Evolutionary conservation across 2,329 filamentous ascomycete genomes (phyloP).

Genomic region (Dactylella cylindrospora): DNA sequence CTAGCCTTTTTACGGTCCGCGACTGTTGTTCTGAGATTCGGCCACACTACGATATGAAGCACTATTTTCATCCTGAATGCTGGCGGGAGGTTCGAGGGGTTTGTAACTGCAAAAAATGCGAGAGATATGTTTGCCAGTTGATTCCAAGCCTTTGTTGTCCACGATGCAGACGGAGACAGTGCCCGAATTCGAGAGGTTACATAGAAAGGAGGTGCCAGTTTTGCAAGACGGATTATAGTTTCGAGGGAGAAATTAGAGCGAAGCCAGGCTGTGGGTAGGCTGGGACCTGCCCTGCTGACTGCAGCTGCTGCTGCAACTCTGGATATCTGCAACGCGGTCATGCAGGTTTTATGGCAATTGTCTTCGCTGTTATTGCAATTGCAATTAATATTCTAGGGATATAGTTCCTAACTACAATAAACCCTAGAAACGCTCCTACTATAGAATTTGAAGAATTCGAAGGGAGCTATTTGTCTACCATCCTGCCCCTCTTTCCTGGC

Average conservation of each 20-base stretch:
- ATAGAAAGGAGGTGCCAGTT: conserved; percentile 9
- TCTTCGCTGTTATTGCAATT: conserved; percentile 10
- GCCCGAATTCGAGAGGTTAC: conserved; percentile 9
- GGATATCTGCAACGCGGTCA: not conserved
- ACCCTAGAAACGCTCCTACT: too few relatives aligned
- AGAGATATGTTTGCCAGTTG: conserved; percentile 9
- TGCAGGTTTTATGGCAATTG: too few relatives aligned
- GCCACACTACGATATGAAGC: conserved; percentile 5
- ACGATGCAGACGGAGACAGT: conserved; percentile 8
- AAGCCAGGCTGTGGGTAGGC: not conserved
- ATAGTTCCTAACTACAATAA: too few relatives aligned
- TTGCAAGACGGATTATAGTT: conserved; percentile 23
- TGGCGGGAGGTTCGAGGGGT: not conserved
- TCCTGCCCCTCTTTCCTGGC: too few relatives aligned
- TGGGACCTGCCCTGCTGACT: conserved; percentile 1
- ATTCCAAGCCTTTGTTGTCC: conserved; percentile 13
- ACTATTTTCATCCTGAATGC: conserved; percentile 31
- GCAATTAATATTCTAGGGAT: too few relatives aligned
- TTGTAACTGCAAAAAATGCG: not conserved
- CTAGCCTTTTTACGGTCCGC: too few relatives aligned
- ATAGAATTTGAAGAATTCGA: too few relatives aligned
- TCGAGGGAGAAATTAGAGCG: not conserved
- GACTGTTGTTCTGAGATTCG: conserved; percentile 22
- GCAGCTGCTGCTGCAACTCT: not conserved
- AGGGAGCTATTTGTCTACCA: too few relatives aligned